Evolutionary conservation across 345 rosid genomes (phyloP), one percentile per base, ranked within the genome.

Genomic region (Eutrema heterophyllum): DNA sequence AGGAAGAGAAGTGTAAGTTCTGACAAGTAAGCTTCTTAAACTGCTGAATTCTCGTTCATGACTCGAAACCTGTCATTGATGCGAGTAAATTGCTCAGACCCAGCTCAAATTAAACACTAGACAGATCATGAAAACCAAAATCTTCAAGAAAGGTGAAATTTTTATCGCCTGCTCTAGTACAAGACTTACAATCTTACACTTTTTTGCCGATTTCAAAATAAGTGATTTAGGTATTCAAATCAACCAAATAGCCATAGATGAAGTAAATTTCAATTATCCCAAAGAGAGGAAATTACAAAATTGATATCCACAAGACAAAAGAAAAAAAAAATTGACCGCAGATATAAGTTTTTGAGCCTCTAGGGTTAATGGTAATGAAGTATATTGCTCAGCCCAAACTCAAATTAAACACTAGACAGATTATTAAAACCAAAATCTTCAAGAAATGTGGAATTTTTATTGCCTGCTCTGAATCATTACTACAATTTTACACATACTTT

Each of bases 31-130:
- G 75, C 70, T 78, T 69, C 64, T 82, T 26, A 79, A 74, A n/a
- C 78, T 81, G 45, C 75, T 78, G 65, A 81, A 68, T 70, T 84
- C 86, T 13, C 78, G 80, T 63, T 77, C 86, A 65, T 83, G 83
- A 56, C 81, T 80, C 49, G 89, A 70, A 73, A 78, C 90, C 98
- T 89, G 83, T 49, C 29, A 43, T 44, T 56, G 55, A 52, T 50
- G 4, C 10, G 0, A 14, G 52, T 36, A 7, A 40, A 61, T 5
- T 58, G 50, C 56, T 30, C 11, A 61, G 32, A 6, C 29, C 3
- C 26, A 16, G 18, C 40, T 58, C 33, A 46, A 26, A 36, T 64
- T 3, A 7, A 40, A 56, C 56, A 26, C 33, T 39, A 13, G 7
- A 16, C 6, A 29, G 32, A 44, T 8, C 8, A 48, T 15, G 4